Evolutionary conservation across 2,329 filamentous ascomycete species (phyloP).

Genomic region (Capronia americana): DNA sequence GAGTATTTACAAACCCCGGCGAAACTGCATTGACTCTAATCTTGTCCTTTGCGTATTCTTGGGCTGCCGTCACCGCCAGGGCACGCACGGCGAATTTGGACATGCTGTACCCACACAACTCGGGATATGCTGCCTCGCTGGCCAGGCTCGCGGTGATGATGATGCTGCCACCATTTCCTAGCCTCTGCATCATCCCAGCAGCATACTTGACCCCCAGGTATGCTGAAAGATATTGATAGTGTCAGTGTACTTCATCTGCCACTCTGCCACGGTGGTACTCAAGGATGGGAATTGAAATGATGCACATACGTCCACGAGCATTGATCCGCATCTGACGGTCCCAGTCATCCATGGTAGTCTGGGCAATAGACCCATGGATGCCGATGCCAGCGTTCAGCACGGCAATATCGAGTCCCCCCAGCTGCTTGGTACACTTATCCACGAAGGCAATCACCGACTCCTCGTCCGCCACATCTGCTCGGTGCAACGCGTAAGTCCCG

Average conservation of each 20-base stretch:
- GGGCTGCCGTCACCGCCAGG: constrained; percentile 50
- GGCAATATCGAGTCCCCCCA: constrained; percentile 24
- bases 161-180: constrained; percentile 47
- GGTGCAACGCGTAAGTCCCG: constrained; percentile 7
- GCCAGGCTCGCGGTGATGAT: constrained; percentile 52
- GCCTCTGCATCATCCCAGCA: constrained; percentile 50
- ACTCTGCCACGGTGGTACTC: not conserved
- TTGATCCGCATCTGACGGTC: constrained; percentile 49
- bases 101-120: constrained; percentile 51
- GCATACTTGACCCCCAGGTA: constrained; percentile 49
- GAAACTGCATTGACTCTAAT: constrained; percentile 53
- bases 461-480: constrained; percentile 23
- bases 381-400: constrained; percentile 55
- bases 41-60: constrained; percentile 42
- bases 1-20: constrained; percentile 54
- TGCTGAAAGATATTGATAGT: not conserved
- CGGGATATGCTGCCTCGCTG: constrained; percentile 44
- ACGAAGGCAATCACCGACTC: constrained; percentile 23
- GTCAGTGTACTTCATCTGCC: not conserved
- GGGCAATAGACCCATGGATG: constrained; percentile 61
- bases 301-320: constrained; percentile 30
- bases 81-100: constrained; percentile 54
- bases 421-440: constrained; percentile 12
- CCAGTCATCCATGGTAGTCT: constrained; percentile 54
- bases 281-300: not conserved